A percentile compares a stretch with the other conserved stretches of the same genome.
These are phyloP conservation scores for Hortiboletus campestris DNA, from an alignment of 768 basidiomycete species.

Conservation along the genomic window DNA sequence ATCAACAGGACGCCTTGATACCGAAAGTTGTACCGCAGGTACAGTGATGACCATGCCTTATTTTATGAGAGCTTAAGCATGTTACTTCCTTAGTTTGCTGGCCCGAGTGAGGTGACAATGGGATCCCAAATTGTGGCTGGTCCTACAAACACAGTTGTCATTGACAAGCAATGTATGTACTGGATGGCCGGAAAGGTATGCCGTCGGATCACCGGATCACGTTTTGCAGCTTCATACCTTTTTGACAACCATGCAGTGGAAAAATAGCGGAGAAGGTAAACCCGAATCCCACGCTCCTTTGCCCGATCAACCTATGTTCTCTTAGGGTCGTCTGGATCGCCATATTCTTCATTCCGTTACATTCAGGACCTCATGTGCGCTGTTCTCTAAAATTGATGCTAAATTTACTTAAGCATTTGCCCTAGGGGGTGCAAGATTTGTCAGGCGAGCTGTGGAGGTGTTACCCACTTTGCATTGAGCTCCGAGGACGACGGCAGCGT, in stretches of 20 bases:
- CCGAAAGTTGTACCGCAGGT: slow-evolving; percentile 86
- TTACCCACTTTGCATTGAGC: slow-evolving; percentile 81
- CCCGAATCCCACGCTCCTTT: not conserved
- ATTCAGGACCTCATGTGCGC: slow-evolving; percentile 83
- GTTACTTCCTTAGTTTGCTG: slow-evolving; percentile 58
- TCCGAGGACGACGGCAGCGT: slow-evolving; percentile 70
- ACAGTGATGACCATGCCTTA: slow-evolving; percentile 4
- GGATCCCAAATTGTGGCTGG: slow-evolving; percentile 71
- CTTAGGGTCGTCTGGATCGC: slow-evolving; percentile 84
- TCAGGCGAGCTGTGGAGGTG: slow-evolving; percentile 74
- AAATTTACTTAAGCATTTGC: slow-evolving; percentile 1
- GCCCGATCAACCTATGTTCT: slow-evolving; percentile 4
- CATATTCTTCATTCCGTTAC: slow-evolving; percentile 82
- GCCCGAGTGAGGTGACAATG: slow-evolving; percentile 60
- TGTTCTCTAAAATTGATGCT: not conserved
- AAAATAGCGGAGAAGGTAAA: slow-evolving; percentile 88
- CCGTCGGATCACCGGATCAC: not conserved
- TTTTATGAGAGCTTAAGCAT: not conserved
- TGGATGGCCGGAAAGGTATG: slow-evolving; percentile 81
- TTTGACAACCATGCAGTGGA: slow-evolving; percentile 61
- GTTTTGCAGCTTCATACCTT: not conserved
- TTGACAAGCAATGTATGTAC: slow-evolving; percentile 84
- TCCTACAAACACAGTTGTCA: slow-evolving; percentile 77
- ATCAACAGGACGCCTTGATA: slow-evolving; percentile 75
- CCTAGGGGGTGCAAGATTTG: slow-evolving; percentile 75